Conservation (phyloP, 305 asterid species). For the Solanum hybrid region DNA sequence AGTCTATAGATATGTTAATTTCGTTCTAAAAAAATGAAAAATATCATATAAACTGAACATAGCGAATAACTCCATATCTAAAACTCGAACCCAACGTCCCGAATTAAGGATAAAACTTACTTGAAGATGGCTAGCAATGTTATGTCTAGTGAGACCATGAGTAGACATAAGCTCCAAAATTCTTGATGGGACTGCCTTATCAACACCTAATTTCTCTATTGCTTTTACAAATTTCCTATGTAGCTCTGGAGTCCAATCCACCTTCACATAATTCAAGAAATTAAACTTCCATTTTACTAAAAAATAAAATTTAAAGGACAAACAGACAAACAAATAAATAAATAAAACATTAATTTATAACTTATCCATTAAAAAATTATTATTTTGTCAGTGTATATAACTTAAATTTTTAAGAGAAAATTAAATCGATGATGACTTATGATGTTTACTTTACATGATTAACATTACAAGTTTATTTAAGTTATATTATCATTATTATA, state of each 20-base stretch:
- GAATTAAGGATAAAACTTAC: slow-evolving; percentile 18
- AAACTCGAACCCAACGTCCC: not conserved
- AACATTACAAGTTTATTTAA: not conserved
- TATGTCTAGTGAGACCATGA: slow-evolving; percentile 87
- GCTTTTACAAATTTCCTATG: slow-evolving; percentile 80
- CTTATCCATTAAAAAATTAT: not conserved
- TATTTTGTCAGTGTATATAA: not conserved
- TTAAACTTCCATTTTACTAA: not conserved
- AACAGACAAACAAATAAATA: not conserved
- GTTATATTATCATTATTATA: not conserved
- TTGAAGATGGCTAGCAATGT: slow-evolving; percentile 95
- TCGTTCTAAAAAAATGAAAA: not conserved
- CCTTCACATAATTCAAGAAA: slow-evolving; percentile 41
- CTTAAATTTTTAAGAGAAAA: not conserved
- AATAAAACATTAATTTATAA: not conserved
- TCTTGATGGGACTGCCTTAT: slow-evolving; percentile 87
- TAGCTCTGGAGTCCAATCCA: slow-evolving; percentile 95
- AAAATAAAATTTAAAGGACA: not conserved
- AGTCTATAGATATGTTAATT: not conserved
- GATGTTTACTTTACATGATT: not conserved
- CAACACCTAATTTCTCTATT: slow-evolving; percentile 86
- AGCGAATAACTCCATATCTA: fast-evolving
- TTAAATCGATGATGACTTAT: not conserved
- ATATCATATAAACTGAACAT: not conserved
- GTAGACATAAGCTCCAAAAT: slow-evolving; percentile 86